Percentiles rank a stretch among this genome's conserved stretches.
Conservation (phyloP, 306 rosid species). For the Corylus heterophylla region DNA sequence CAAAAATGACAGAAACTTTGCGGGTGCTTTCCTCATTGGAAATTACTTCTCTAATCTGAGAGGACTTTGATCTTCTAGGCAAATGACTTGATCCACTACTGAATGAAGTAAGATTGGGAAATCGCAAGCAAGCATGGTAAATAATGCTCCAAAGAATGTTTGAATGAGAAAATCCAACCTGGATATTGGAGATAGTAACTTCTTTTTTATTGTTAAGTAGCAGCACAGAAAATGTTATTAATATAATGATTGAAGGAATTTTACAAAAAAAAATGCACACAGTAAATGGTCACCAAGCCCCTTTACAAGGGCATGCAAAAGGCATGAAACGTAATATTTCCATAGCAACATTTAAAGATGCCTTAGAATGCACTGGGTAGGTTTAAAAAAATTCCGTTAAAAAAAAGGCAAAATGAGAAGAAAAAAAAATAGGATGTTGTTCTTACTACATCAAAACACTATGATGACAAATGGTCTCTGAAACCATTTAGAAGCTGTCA, state of each 20-base stretch:
- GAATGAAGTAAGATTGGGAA: slow-evolving; percentile 64
- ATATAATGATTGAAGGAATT: slow-evolving; percentile 4
- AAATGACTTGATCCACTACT: slow-evolving; percentile 39
- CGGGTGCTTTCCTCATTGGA: slow-evolving; percentile 36
- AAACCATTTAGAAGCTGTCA: not conserved
- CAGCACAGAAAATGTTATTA: slow-evolving; percentile 16
- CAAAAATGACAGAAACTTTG: slow-evolving; percentile 90
- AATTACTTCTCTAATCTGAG: slow-evolving; percentile 38
- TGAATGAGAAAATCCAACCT: slow-evolving; percentile 98
- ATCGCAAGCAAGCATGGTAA: slow-evolving; percentile 78
- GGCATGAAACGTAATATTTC: slow-evolving; percentile 1
- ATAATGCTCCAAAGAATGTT: slow-evolving; percentile 81
- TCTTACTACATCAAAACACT: too few relatives aligned
- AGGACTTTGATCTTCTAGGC: slow-evolving; percentile 45
- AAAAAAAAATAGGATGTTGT: too few relatives aligned
- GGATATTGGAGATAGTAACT: slow-evolving; percentile 28
- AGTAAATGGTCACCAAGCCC: slow-evolving; percentile 4
- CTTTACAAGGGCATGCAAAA: slow-evolving; percentile 15
- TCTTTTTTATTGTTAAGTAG: slow-evolving; percentile 1
- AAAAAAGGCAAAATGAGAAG: too few relatives aligned
- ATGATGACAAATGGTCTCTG: too few relatives aligned
- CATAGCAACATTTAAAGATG: slow-evolving; percentile 1
- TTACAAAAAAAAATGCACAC: slow-evolving; percentile 7
- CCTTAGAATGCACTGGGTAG: slow-evolving; percentile 4
- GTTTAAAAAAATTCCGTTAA: not conserved